A percentile compares a stretch with the other conserved stretches of the same genome.
Conservation (phyloP, 2,329 filamentous ascomycete species). For the Hypoxylon sp. region DNA sequence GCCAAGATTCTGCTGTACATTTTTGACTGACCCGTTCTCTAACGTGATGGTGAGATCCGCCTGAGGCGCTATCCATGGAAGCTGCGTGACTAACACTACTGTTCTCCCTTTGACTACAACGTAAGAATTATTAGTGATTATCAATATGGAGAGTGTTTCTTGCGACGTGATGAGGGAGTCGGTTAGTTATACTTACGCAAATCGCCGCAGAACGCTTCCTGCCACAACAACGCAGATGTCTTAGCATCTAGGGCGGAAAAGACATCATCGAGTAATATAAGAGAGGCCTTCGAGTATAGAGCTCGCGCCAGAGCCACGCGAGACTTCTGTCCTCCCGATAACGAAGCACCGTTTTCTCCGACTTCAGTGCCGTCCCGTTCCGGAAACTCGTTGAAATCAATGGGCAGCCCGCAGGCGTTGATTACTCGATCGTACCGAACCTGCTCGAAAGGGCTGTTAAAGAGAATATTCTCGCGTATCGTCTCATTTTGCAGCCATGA, state of each 20-base stretch:
- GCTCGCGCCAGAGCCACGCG: conserved; percentile 68
- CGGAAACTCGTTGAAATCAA: conserved; percentile 64
- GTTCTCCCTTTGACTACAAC: conserved; percentile 61
- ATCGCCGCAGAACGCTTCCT: conserved; percentile 67
- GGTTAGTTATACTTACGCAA: conserved; percentile 48
- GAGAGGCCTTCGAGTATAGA: conserved; percentile 66
- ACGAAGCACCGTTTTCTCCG: conserved; percentile 65
- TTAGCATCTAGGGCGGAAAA: conserved; percentile 71
- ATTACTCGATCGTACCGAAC: conserved; percentile 66
- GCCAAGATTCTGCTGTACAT: conserved; percentile 59
- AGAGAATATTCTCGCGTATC: conserved; percentile 66
- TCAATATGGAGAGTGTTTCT: neutral
- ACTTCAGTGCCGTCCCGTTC: conserved; percentile 64
- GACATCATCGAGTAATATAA: conserved; percentile 69
- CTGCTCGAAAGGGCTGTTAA: conserved; percentile 63
- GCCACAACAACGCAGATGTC: conserved; percentile 67
- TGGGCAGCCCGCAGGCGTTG: conserved; percentile 64
- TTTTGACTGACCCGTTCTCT: conserved; percentile 59
- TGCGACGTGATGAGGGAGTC: neutral
- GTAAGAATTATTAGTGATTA: neutral
- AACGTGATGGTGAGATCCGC: conserved; percentile 60
- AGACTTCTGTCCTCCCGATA: conserved; percentile 69
- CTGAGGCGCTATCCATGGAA: conserved; percentile 65
- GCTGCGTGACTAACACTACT: conserved; percentile 67
- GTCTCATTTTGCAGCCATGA: conserved; percentile 69